phyloP scores from a whole-genome alignment of 208 protist genomes.

The Entamoeba dispar region DNA sequence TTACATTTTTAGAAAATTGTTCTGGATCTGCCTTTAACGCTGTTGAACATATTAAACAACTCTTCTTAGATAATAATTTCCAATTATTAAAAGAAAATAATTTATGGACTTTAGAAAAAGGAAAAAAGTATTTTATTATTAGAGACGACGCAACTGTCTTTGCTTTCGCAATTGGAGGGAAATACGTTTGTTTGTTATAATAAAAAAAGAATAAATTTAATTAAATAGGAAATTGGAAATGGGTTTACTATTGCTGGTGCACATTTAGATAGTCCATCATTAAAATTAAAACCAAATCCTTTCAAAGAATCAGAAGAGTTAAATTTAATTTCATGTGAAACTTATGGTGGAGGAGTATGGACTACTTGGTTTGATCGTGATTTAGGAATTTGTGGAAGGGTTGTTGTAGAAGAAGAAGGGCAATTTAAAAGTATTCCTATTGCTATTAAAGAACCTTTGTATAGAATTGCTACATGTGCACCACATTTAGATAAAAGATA shows the following conservation, averaged over 20 bases:
- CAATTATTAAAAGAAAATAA: not conserved
- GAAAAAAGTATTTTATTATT: not conserved
- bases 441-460: not conserved
- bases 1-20: not conserved
- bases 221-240: not conserved
- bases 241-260: not conserved
- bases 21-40: not conserved
- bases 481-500: not conserved
- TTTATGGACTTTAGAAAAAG: not conserved
- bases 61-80: not conserved
- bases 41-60: not conserved
- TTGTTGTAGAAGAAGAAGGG: not conserved
- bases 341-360: not conserved
- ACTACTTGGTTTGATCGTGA: not conserved
- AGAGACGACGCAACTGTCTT: not conserved
- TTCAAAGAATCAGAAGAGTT: not conserved
- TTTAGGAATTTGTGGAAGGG: not conserved
- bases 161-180: not conserved
- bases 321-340: not conserved
- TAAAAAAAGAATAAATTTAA: not conserved
- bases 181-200: not conserved
- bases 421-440: not conserved
- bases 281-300: not conserved
- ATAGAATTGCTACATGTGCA: not conserved
- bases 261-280: not conserved